Evolutionary conservation across 139 green algal species (phyloP), one percentile per base, ranked within the genome.

Genomic region (Yamagishiella unicocca): DNA sequence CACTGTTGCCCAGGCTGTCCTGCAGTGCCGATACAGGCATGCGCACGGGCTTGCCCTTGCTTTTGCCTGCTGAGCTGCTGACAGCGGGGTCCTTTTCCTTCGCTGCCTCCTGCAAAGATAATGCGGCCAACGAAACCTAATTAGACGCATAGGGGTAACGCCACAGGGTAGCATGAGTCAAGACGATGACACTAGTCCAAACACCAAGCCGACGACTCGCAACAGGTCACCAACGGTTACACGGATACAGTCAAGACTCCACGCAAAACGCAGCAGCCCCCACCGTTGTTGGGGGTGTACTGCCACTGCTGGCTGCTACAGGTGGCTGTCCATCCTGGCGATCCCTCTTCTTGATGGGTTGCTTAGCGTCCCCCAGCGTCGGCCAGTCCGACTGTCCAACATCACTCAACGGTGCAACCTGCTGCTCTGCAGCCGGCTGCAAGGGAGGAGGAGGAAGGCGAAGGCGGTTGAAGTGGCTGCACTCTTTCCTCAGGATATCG

Each of bases 341-440:
- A 38, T 95, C 91, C 58, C 94, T 94, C 90, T 97, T 97, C 54
- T 93, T 92, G 5, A 90, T 43, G 4, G 93, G 92, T 72, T 96
- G 90, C 78, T 98, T 98, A 7, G 95, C 92, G 80, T 97, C 95
- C 0, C 91, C 96, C 42, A 98, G 89, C 0, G 94, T 94, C 0
- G 96, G 96, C 96, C 96, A 98, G n/a, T 83, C 73, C 2, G 75
- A 67, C 1, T 82, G 66, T 29, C 40, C 64, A 4, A 85, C 85
- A 17, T 84, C 87, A 24, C 72, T 70, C 55, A 87, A 66, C 1
- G 79, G 76, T 6, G 61, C 76, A 40, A 84, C 86, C 21, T 78
- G 67, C 24, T 66, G 12, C 19, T 64, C 87, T 37, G 62, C 46
- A 45, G 46, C 38, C 2, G 66, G 78, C 78, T 66, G 40, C 50